These are phyloP conservation scores for Avena sativa DNA, from an alignment of 176 grass and related monocot genomes.

Conservation along the genomic window DNA sequence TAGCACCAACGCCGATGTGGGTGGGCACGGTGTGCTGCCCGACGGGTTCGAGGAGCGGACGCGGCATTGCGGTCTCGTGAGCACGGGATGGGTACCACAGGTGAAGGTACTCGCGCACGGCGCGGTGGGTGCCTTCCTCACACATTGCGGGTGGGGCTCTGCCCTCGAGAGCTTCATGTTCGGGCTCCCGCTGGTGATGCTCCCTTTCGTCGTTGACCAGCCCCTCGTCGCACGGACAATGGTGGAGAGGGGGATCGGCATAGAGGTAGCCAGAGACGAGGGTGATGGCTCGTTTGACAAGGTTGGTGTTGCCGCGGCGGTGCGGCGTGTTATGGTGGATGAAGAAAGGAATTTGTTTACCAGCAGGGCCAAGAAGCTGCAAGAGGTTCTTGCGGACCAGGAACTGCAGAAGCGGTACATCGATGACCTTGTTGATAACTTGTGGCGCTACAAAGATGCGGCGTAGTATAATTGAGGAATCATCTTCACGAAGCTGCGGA, in stretches of 20 bases:
- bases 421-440: neutral
- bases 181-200: neutral
- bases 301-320: neutral
- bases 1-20: neutral
- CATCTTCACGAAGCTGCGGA: too few relatives aligned
- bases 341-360: neutral
- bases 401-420: neutral
- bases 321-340: neutral
- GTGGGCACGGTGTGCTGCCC: neutral
- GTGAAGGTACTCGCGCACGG: neutral
- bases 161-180: neutral
- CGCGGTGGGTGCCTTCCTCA: neutral
- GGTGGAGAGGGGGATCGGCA: too few relatives aligned
- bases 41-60: neutral
- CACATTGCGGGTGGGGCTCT: neutral
- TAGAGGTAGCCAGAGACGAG: too few relatives aligned
- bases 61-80: neutral
- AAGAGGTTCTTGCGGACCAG: neutral
- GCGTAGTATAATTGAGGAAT: neutral
- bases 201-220: too few relatives aligned
- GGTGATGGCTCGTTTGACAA: neutral
- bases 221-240: too few relatives aligned
- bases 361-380: neutral
- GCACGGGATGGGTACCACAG: neutral
- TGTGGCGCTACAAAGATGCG: neutral